Evolutionary conservation across 2,329 filamentous ascomycete genomes (phyloP).

Genomic region (Aspergillus quadricinctus): DNA sequence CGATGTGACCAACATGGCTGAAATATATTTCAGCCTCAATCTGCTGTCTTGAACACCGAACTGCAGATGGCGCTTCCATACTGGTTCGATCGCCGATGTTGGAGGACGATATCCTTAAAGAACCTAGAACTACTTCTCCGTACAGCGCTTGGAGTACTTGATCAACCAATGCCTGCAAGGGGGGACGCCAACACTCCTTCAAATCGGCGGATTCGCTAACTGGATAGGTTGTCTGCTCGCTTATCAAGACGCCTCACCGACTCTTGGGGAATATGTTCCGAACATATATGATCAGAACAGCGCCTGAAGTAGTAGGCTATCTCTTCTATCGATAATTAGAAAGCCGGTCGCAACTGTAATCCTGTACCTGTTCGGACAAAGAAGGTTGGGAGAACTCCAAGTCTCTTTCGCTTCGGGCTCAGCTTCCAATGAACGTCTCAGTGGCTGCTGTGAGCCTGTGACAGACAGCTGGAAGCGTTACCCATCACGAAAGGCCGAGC

Average conservation of each 20-base stretch:
- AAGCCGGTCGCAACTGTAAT: not conserved
- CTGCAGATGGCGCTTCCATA: not conserved
- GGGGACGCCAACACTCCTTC: not conserved
- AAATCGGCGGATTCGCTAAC: not conserved
- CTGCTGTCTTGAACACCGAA: not conserved
- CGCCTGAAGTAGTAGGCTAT: not conserved
- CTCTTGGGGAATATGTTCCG: not conserved
- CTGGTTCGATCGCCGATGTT: not conserved
- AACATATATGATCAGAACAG: not conserved
- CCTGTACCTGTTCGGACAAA: not conserved
- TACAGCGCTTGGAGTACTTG: not conserved
- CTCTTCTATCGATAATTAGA: not conserved
- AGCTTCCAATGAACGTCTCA: not conserved
- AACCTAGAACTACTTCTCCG: too few relatives aligned
- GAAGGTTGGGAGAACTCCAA: not conserved
- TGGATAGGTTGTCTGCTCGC: not conserved
- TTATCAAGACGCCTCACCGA: not conserved
- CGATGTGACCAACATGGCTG: not conserved
- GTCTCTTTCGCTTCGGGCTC: too few relatives aligned
- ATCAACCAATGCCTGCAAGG: slow-evolving; percentile 1
- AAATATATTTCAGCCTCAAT: not conserved
- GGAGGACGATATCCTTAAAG: not conserved
- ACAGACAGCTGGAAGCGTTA: not conserved
- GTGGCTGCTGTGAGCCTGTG: not conserved
- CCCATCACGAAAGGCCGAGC: not conserved